phyloP scores from a whole-genome alignment of 345 rosid genomes.

The Eucalyptus marginata region DNA sequence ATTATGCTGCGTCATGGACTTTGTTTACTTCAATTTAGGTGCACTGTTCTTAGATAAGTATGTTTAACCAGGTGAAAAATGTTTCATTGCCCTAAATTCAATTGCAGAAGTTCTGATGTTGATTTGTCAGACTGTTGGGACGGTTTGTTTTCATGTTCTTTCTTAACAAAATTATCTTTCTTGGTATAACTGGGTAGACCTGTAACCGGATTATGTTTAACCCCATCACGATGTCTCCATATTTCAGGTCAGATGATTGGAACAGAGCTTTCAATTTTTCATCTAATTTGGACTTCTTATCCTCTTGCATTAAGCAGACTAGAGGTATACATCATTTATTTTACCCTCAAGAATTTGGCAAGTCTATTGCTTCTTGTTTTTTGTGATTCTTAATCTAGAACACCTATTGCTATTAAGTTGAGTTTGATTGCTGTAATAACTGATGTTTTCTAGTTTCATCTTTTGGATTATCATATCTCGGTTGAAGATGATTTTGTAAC shows the following conservation, averaged over 20 bases:
- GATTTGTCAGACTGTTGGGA: background rate
- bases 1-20: background rate
- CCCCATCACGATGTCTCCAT: background rate
- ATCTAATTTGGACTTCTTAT: constrained; percentile 57
- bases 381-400: background rate
- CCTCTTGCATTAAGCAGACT: constrained; percentile 47
- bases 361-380: background rate
- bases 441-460: background rate
- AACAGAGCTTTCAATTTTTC: constrained; percentile 72
- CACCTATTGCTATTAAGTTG: background rate
- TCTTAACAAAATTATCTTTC: background rate
- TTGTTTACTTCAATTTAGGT: background rate
- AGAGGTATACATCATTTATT: constrained; percentile 23
- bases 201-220: background rate
- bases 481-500: background rate
- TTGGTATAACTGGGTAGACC: background rate
- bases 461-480: background rate
- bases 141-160: background rate
- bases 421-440: background rate
- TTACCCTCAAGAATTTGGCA: background rate
- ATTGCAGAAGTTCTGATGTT: background rate
- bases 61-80: background rate
- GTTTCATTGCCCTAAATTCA: background rate
- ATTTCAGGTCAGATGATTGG: constrained; percentile 86
- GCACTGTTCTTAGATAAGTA: background rate